Base-by-base conservation (phyloP, 208 protist species). In the Wallacemonas sp. region DNA sequence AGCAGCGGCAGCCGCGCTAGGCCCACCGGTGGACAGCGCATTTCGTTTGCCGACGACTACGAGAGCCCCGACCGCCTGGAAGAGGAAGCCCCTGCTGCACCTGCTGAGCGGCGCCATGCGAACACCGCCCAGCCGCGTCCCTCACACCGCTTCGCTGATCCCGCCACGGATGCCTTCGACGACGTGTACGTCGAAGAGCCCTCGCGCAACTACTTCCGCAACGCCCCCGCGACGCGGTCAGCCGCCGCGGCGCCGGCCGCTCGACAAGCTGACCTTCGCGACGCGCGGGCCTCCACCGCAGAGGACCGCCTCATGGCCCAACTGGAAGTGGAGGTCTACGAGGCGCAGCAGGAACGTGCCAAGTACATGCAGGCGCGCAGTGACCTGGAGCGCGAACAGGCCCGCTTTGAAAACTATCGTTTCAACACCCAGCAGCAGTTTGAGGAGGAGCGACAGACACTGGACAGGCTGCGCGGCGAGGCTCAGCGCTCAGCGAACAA, bases 301-400 rank as follows among this genome's bases (percentile, higher is more conserved):
- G 87, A 93, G 62, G 81, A 89, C 19, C 68, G 74, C 22, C 67
- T 96, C 62, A 85, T 92, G 54, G 50, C 67, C 17, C 81, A 89
- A 59, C 72, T 96, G 3, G 83, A 93, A 67, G 73, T 80, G 26
- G 90, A 96, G 67, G 66, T 93, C 15, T 72, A 63, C 12, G 80
- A 82, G 22, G 85, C 84, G 38, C 82, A 91, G 75, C 78, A 91
- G 63, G 87, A 93, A 72, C 87, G 90, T 8, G 75, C 54, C 55
- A 71, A 81, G 41, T 96, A 92, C 71, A 36, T 75, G 30, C 37
- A 81, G 32, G 68, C 79, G 33, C 75, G 72, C 46, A 46, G 67
- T 57, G 77, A 92, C 52, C 74, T 93, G 21, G 87, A 93, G n/a
- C 81, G 78, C n/a, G 87, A 96, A 62, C 54, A 74, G 65, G 76